Evolutionary conservation across 306 rosid genomes (phyloP), one percentile per base, ranked within the genome.

Genomic region (Malus orientalis): DNA sequence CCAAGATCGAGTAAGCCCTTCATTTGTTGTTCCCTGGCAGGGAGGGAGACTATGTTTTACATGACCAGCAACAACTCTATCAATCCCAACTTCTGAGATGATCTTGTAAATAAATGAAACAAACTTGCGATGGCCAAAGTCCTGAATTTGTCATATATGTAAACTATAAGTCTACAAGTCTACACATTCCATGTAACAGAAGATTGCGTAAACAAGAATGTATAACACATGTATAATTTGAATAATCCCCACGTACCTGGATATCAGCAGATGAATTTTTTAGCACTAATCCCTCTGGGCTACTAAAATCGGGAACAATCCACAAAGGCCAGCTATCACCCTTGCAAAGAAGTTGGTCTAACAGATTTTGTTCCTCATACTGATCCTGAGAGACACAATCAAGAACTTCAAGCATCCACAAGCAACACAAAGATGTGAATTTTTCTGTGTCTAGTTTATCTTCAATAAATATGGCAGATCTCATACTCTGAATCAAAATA

Each of bases 321-420:
- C 87, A 88, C 81, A 84, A 88, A 79, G 97, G 98, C 96, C 97
- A 90, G 4, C 70, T 80, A 38, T 89, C 93, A 80, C 69, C 86
- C 81, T 72, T 84, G 80, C 79, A 78, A 68, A 92, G 84, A 79
- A 95, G 90, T 81, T 83, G 89, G 72, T 82, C 85, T 45, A 95
- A 81, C 78, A 95, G 78, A 70, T 81, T 73, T 59, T 89, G 90
- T 83, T 92, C 93, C 80, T 92, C 93, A 69, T 71, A 77, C 53
- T 75, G 84, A 87, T 85, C 87, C 70, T 82, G 81, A 69, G 90
- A 88, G 73, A 90, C 71, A 64, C 44, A 73, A 76, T 87, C 86
- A 70, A 92, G 85, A 82, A 88, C 81, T 84, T 92, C 96, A 78
- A 89, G 86, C 80, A 90, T 89, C 98, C 97, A 95, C 74, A 78